Evolutionary conservation across 2,329 filamentous ascomycete species (phyloP), one percentile per base, ranked within the genome.

Genomic region (Beauveria rudraprayagi): DNA sequence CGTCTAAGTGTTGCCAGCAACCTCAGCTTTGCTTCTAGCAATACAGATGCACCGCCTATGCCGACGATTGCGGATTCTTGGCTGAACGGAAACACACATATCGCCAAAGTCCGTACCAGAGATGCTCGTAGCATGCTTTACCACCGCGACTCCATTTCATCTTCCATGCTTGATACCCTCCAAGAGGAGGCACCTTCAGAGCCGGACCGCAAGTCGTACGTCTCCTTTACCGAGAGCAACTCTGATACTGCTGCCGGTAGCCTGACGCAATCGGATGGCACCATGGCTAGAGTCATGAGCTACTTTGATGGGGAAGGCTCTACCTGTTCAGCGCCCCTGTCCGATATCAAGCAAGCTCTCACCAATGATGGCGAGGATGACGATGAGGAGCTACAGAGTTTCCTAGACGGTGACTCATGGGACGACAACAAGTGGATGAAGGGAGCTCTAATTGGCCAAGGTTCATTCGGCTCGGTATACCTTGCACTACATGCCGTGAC

Each of bases 381-480:
- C 7, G 93, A 97, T 68, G 90, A 92, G 70, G 92, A 94, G 68
- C 81, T 97, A 24, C 86, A 89, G 67, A 92, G 92, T 70, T 97
- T 97, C 80, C 81, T 97, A 46, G 87, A 91, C 40, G 91, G 91
- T 65, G 91, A 97, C 71, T 95, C 91, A 9, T 97, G 94, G 86
- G 92, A 95, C 66, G 92, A 96, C 65, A 90, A 93, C 77, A 96
- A 96, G 74, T 99, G 95, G 90, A 97, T 99, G 92, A 97, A 97
- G 79, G 94, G 94, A 70, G 92, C 93, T 37, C 81, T 97, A 65
- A 99, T 99, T 66, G 94, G 94, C 37, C 92, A 97, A 75, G 94
- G 94, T 65, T 97, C 92, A 5, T 99, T 99, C 70, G 94, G 94
- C 69, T 92, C 88, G 67, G 94, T 99, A 58, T 99, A 95, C 75